phyloP scores from a whole-genome alignment of 2,329 filamentous ascomycete species.

The Zymoseptoria passerinii region DNA sequence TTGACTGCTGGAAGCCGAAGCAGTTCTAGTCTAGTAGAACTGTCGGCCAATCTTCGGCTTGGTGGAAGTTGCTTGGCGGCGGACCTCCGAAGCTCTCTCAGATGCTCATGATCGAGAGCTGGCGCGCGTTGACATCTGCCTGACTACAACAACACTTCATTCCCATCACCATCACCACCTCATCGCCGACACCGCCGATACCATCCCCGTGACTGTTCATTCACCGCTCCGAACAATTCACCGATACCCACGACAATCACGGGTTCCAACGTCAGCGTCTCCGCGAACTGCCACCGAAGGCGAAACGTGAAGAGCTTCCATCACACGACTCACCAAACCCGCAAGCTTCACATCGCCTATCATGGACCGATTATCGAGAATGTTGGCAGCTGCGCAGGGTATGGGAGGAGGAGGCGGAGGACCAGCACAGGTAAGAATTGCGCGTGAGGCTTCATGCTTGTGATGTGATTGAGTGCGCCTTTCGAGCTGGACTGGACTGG shows the following conservation, averaged over 20 bases:
- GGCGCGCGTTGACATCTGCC: conserved; percentile 11
- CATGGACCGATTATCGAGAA: conserved; percentile 89
- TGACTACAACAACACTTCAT: conserved; percentile 1
- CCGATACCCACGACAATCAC: not conserved
- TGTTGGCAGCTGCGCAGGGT: conserved; percentile 67
- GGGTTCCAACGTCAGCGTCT: not conserved
- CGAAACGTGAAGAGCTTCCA: not conserved
- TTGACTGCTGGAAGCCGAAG: conserved; percentile 1
- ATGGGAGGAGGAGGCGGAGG: conserved; percentile 60
- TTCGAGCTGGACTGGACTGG: not conserved
- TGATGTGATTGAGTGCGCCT: not conserved
- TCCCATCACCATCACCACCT: conserved; percentile 1
- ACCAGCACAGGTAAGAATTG: conserved; percentile 50
- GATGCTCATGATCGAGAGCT: not conserved
- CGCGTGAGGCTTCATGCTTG: not conserved
- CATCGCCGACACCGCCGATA: conserved; percentile 2
- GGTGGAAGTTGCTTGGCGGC: not conserved
- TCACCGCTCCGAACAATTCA: not conserved
- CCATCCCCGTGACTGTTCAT: not conserved
- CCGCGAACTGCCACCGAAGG: not conserved
- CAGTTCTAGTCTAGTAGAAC: too few relatives aligned
- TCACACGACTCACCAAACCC: not conserved
- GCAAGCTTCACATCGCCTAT: conserved; percentile 18
- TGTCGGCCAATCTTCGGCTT: not conserved
- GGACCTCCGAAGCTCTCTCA: not conserved